A percentile compares a stretch with the other conserved stretches of the same genome.
phyloP scores from a whole-genome alignment of 495 filamentous ascomycete genomes.

The Bombardia bombarda region DNA sequence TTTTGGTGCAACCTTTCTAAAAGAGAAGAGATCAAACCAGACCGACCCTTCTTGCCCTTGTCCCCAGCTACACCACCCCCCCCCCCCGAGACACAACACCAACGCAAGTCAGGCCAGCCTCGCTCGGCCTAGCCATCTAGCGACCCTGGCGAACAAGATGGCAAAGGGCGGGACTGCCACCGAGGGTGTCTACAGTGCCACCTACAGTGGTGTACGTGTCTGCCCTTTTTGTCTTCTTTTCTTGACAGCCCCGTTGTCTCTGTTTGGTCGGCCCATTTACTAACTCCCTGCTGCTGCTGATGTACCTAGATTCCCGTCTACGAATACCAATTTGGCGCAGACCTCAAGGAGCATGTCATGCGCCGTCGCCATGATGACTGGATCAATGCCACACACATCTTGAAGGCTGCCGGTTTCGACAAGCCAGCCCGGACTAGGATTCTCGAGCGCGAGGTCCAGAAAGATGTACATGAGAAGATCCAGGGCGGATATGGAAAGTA shows the following conservation, averaged over 20 bases:
- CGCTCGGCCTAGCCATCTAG: background rate
- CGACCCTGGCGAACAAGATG: constrained; percentile 20
- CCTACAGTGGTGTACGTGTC: constrained; percentile 89
- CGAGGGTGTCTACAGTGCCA: constrained; percentile 70
- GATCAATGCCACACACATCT: constrained; percentile 90
- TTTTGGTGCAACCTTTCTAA: no score
- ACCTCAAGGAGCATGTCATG: constrained; percentile 73
- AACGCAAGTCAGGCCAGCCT: background rate
- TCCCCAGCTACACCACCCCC: background rate
- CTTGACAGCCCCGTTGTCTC: no score
- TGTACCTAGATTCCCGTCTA: constrained; percentile 76
- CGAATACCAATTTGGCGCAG: constrained; percentile 71
- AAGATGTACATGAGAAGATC: constrained; percentile 92
- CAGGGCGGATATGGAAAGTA: constrained; percentile 99
- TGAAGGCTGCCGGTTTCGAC: constrained; percentile 62
- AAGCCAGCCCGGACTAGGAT: constrained; percentile 93
- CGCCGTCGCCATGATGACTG: constrained; percentile 80
- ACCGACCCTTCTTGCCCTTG: background rate
- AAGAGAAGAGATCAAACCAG: background rate
- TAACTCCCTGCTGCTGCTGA: background rate
- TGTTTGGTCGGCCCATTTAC: constrained; percentile 3
- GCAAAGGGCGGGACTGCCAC: constrained; percentile 22
- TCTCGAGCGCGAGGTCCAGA: constrained; percentile 93
- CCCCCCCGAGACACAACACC: background rate
- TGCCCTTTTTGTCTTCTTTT: no score